Conservation (phyloP, 192 early-diverging fungal genomes). For the Backusella parvicylindrica region DNA sequence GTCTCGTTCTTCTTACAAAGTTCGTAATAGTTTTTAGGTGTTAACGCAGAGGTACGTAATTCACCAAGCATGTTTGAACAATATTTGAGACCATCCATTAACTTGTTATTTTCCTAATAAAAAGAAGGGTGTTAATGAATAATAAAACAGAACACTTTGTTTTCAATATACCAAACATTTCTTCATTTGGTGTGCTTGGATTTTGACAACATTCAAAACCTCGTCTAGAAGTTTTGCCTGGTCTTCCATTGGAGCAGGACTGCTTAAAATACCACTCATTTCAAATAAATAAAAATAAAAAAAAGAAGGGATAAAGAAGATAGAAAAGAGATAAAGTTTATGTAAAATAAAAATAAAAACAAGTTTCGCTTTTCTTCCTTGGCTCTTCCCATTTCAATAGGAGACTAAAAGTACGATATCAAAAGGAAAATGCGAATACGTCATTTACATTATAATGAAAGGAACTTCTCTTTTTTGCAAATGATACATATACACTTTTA, state of each 20-base stretch:
- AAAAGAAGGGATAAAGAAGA: not conserved
- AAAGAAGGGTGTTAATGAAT: not conserved
- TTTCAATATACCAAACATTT: conserved; percentile 72
- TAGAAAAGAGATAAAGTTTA: not conserved
- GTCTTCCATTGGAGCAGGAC: conserved; percentile 64
- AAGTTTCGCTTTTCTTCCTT: not conserved
- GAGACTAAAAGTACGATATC: not conserved
- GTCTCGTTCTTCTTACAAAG: conserved; percentile 92
- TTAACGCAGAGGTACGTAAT: conserved; percentile 90
- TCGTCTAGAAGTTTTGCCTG: conserved; percentile 93
- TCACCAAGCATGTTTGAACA: conserved; percentile 97
- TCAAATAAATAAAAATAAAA: not conserved
- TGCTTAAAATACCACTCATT: conserved; percentile 3
- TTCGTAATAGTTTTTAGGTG: conserved; percentile 99
- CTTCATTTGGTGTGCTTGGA: conserved; percentile 94
- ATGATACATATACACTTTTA: too few species aligned
- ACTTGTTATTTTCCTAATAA: conserved; percentile 74
- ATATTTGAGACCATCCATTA: conserved; percentile 98
- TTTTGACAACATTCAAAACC: conserved; percentile 89
- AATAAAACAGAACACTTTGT: not conserved
- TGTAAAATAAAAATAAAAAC: not conserved
- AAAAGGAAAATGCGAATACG: not conserved
- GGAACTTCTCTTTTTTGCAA: too few species aligned
- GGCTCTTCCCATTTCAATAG: not conserved
- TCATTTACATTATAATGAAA: not conserved